Percentiles rank a stretch among this genome's conserved stretches.
These are phyloP conservation scores for Clausena lansium DNA, from an alignment of 345 rosid genomes.

Conservation along the genomic window DNA sequence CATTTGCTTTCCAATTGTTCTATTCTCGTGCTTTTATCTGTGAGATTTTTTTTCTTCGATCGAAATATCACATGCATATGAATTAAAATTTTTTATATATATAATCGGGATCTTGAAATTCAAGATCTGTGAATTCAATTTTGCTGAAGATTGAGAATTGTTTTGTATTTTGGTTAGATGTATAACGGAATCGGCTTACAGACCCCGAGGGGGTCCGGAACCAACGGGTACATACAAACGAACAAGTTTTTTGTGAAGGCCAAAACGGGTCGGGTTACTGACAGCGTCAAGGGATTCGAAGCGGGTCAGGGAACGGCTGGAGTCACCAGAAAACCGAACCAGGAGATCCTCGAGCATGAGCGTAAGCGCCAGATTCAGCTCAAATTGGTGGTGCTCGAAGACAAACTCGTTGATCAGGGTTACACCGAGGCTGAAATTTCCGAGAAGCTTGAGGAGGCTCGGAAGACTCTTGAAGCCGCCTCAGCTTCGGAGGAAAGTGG, in stretches of 20 bases:
- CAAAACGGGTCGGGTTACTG: conserved; percentile 66
- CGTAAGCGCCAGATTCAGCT: conserved; percentile 93
- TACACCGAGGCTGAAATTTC: conserved; percentile 79
- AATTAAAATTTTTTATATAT: too few relatives aligned
- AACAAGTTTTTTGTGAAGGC: conserved; percentile 83
- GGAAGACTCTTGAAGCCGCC: conserved; percentile 64
- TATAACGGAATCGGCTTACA: conserved; percentile 93
- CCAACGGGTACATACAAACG: conserved; percentile 87
- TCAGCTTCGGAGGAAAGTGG: conserved; percentile 41
- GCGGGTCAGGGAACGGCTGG: conserved; percentile 85
- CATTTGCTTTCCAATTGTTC: not conserved
- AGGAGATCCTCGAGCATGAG: conserved; percentile 87
- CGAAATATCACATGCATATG: too few relatives aligned
- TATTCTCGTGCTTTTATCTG: not conserved
- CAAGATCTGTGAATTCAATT: not conserved
- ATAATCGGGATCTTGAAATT: not conserved
- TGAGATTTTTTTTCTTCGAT: not conserved
- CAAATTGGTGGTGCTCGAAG: conserved; percentile 76
- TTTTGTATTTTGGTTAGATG: conserved; percentile 32
- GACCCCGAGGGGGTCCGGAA: conserved; percentile 96
- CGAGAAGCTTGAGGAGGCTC: conserved; percentile 75
- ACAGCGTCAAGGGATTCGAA: conserved; percentile 58
- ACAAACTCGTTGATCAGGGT: conserved; percentile 75
- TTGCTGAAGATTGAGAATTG: not conserved
- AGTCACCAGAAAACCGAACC: conserved; percentile 73